Evolutionary conservation across 805 yeast species (phyloP), one percentile per base, ranked within the genome.

Genomic region (Isabelozyma rhagii): DNA sequence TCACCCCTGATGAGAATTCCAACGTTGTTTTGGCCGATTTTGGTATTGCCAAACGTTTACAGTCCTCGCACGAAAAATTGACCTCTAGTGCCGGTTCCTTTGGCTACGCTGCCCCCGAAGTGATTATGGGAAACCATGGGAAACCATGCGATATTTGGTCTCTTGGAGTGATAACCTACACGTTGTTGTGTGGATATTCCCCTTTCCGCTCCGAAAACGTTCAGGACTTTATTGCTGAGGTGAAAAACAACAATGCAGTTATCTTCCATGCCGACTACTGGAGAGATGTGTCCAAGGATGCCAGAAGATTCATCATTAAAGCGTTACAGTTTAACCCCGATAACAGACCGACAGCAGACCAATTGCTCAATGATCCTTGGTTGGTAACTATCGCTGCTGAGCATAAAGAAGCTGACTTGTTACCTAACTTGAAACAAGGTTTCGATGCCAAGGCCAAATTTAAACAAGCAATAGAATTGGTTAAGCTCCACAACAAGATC

Each of bases 101-200:
- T 68, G 98, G 99, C 1, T 93, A 93, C 66, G 97, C 96, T 34
- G 98, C 98, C 0, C 99, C 99, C 0, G 99, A 93, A 63, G 91
- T 93, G 7, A 78, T 93, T 39, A 70, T 83, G 41, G 84, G 87
- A 13, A 98, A 97, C 8, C 97, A 93, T 68, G 96, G 97, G 39
- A 89, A 88, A 60, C 93, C 97, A 1, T 93, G 97, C 69, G 99
- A 93, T 66, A 81, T 93, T 48, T 93, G 99, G 99, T 87, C 96
- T 1, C 64, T 93, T 39, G 99, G 99, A 36, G 96, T 93, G 8
- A 89, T 93, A 43, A 82, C 97, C 0, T 94, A 90, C 67, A 92
- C 97, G 0, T 71, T 92, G 43, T 75, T 93, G 43, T 90, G 94
- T 57, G 99, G 99, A 0, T 90, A 91, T 64, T 86, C 96, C 5